These are phyloP conservation scores for Vaccinium myrtillus DNA, from an alignment of 148 eudicot species.

Conservation along the genomic window DNA sequence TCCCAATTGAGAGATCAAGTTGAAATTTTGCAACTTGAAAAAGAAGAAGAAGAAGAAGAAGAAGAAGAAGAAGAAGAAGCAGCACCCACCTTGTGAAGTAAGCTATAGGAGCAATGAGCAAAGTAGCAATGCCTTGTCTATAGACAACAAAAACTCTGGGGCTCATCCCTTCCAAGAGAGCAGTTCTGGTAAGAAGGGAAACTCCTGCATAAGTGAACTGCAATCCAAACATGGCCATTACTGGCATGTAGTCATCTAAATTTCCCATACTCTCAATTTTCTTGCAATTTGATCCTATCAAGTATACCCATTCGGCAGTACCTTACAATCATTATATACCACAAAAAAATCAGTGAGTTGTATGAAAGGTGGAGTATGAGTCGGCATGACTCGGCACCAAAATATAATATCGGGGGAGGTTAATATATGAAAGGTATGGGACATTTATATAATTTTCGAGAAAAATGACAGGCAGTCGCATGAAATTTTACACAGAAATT, in stretches of 20 bases:
- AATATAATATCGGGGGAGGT: too few relatives aligned
- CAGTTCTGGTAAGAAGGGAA: conserved; percentile 36
- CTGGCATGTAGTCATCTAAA: conserved; percentile 46
- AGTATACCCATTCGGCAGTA: neutral
- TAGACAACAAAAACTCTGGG: conserved; percentile 70
- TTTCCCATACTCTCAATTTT: conserved; percentile 24
- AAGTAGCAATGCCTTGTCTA: conserved; percentile 58
- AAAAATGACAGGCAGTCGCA: too few relatives aligned
- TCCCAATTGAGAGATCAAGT: too few relatives aligned
- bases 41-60: too few relatives aligned
- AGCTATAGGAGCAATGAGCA: conserved; percentile 61
- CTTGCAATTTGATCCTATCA: neutral
- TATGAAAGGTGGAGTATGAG: too few relatives aligned
- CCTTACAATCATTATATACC: neutral
- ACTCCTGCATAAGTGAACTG: conserved; percentile 50
- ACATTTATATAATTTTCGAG: too few relatives aligned
- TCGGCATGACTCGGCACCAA: too few relatives aligned
- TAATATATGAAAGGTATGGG: too few relatives aligned
- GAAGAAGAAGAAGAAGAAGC: neutral
- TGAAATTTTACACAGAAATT: too few relatives aligned
- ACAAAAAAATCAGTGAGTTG: too few relatives aligned
- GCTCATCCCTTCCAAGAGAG: conserved; percentile 37
- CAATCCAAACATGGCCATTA: conserved; percentile 45
- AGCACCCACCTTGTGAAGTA: conserved; percentile 38
- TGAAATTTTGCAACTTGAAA: too few relatives aligned